Percentiles rank a stretch among this genome's conserved stretches.
phyloP scores from a whole-genome alignment of 2,329 filamentous ascomycete genomes.

The Verticillium nonalfalfae region DNA sequence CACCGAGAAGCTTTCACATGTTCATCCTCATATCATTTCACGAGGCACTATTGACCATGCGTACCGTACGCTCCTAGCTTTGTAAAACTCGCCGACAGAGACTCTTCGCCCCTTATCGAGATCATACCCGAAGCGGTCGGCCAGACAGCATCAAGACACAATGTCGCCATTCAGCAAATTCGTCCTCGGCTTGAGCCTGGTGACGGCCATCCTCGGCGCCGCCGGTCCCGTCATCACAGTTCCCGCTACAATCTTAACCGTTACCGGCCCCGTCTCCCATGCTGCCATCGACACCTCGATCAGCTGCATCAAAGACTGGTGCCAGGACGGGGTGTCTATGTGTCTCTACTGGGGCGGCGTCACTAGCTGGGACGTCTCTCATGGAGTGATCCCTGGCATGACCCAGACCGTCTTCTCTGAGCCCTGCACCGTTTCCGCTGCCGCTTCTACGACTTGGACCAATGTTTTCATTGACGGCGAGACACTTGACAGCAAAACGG shows the following conservation, averaged over 20 bases:
- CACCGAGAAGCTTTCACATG: no score
- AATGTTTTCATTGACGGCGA: no score
- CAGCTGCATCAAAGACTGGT: slow-evolving; percentile 18
- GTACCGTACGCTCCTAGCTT: no score
- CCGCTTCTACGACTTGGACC: slow-evolving; percentile 8
- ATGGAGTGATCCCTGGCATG: slow-evolving; percentile 22
- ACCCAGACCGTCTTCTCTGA: slow-evolving; percentile 9
- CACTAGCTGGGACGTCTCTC: slow-evolving; percentile 19
- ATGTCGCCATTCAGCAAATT: background rate
- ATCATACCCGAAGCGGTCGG: no score
- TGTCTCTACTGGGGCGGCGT: slow-evolving; percentile 22
- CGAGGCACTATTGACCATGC: no score
- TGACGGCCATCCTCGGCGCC: background rate
- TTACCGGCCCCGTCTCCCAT: background rate
- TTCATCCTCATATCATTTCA: no score
- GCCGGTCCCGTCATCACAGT: background rate
- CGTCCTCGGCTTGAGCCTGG: background rate
- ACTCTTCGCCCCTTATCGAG: no score
- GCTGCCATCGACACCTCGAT: slow-evolving; percentile 1
- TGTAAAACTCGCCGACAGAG: no score
- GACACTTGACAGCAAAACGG: no score
- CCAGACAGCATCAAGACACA: background rate
- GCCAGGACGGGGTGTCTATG: slow-evolving; percentile 13
- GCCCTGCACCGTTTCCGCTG: slow-evolving; percentile 13
- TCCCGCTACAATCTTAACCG: background rate